A percentile compares a stretch with the other conserved stretches of the same genome.
Conservation (phyloP, 805 yeast species). For the Monosporozyma aquatica region DNA sequence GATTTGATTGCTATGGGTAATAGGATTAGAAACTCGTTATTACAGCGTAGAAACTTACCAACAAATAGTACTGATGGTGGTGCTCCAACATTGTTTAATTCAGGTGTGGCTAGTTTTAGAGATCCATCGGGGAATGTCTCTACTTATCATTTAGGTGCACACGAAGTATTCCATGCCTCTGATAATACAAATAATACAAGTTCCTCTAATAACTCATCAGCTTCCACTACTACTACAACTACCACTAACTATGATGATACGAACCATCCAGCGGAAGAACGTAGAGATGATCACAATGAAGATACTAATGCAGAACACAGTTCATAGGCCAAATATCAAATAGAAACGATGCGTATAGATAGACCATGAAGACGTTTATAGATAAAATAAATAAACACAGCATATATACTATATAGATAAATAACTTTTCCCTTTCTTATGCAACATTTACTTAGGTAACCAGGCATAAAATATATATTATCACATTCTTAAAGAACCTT, state of each 20-base stretch:
- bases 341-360: background rate
- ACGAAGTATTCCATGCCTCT: constrained; percentile 2
- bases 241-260: background rate
- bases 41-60: background rate
- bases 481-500: constrained; percentile 10
- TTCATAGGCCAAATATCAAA: too few relatives aligned
- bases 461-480: too few relatives aligned
- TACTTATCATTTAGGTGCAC: constrained; percentile 9
- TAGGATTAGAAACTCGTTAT: background rate
- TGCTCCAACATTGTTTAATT: constrained; percentile 12
- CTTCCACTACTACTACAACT: background rate
- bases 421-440: too few relatives aligned
- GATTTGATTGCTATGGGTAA: constrained; percentile 1
- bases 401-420: too few relatives aligned
- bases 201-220: background rate
- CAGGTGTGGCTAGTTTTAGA: constrained; percentile 31
- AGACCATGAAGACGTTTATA: too few relatives aligned
- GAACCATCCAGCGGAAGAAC: background rate
- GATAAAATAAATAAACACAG: too few relatives aligned
- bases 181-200: background rate
- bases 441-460: too few relatives aligned
- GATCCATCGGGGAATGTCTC: constrained; percentile 23
- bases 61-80: background rate
- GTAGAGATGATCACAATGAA: background rate
- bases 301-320: background rate